These are phyloP conservation scores for Globisporangium apiculatum DNA, from an alignment of 352 stramenopile genomes.

Conservation along the genomic window DNA sequence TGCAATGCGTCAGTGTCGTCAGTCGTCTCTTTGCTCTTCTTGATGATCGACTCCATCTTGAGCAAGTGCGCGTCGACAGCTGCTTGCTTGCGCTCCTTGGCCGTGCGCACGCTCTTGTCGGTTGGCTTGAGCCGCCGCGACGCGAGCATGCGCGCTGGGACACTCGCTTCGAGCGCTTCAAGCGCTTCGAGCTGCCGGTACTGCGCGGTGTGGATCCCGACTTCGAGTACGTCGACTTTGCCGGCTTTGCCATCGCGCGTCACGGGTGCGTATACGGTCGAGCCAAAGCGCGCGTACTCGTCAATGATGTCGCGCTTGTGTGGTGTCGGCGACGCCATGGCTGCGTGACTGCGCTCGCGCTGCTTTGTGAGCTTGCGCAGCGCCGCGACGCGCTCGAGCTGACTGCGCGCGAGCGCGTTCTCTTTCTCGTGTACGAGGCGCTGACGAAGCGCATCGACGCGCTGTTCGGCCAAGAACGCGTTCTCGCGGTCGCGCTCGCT, in stretches of 20 bases:
- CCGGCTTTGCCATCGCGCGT: conserved; percentile 55
- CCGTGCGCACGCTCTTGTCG: conserved; percentile 48
- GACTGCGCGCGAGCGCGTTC: conserved; percentile 65
- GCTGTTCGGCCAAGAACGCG: conserved; percentile 89
- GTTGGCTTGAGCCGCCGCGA: conserved; percentile 40
- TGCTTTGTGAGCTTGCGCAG: conserved; percentile 89
- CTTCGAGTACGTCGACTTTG: conserved; percentile 40
- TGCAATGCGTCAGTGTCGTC: neutral
- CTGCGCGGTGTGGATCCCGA: conserved; percentile 42
- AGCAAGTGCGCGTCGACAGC: conserved; percentile 75
- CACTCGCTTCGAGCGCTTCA: conserved; percentile 49
- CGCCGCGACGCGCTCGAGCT: conserved; percentile 82
- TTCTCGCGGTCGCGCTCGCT: conserved; percentile 85
- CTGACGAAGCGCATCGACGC: conserved; percentile 85
- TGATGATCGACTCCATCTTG: conserved; percentile 85
- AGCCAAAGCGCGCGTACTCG: conserved; percentile 84
- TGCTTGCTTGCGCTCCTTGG: conserved; percentile 72
- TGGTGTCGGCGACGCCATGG: conserved; percentile 20
- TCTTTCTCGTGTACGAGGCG: conserved; percentile 70
- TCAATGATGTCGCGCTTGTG: conserved; percentile 80
- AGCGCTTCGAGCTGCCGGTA: conserved; percentile 52
- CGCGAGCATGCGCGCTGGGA: conserved; percentile 48
- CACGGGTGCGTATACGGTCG: conserved; percentile 78
- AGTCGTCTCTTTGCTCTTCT: conserved; percentile 40
- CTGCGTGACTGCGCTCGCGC: conserved; percentile 42